Conservation (phyloP, 768 basidiomycete genomes). For the Lentinula detonsa region DNA sequence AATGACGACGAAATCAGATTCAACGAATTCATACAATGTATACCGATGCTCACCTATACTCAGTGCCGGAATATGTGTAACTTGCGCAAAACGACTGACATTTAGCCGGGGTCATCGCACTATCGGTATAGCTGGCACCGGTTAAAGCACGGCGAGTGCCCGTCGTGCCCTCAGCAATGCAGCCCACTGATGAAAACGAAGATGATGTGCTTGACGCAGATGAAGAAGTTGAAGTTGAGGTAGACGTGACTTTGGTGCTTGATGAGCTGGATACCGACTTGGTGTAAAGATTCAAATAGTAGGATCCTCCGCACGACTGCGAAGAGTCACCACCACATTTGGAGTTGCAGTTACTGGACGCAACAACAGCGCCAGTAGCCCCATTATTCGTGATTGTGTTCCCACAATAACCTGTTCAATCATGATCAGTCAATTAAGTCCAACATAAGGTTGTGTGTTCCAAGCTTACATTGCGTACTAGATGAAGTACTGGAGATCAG, state of each 20-base stretch:
- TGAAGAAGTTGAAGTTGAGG: too few species aligned
- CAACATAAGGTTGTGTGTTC: not conserved
- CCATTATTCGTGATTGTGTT: slow-evolving; percentile 18
- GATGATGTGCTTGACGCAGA: not conserved
- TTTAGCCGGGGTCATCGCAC: slow-evolving; percentile 24
- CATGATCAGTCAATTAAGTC: not conserved
- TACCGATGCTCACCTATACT: slow-evolving; percentile 13
- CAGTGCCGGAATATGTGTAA: slow-evolving; percentile 25
- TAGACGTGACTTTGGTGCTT: too few species aligned
- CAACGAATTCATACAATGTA: not conserved
- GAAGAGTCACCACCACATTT: slow-evolving; percentile 15
- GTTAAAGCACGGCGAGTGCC: slow-evolving; percentile 23
- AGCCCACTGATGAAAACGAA: slow-evolving; percentile 14
- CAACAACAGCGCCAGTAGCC: slow-evolving; percentile 13
- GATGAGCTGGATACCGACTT: too few species aligned
- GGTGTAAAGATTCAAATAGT: too few species aligned
- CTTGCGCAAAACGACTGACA: slow-evolving; percentile 24
- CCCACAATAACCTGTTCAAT: slow-evolving; percentile 18
- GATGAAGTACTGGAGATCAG: not conserved
- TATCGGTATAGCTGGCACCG: slow-evolving; percentile 16
- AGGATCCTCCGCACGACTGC: not conserved
- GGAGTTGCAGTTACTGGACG: slow-evolving; percentile 11
- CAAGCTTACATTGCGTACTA: not conserved
- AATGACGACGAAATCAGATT: too few species aligned
- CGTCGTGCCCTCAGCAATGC: slow-evolving; percentile 25